Evolutionary conservation across 2,329 filamentous ascomycete species (phyloP).

Genomic region (Escovopsis sp.): DNA sequence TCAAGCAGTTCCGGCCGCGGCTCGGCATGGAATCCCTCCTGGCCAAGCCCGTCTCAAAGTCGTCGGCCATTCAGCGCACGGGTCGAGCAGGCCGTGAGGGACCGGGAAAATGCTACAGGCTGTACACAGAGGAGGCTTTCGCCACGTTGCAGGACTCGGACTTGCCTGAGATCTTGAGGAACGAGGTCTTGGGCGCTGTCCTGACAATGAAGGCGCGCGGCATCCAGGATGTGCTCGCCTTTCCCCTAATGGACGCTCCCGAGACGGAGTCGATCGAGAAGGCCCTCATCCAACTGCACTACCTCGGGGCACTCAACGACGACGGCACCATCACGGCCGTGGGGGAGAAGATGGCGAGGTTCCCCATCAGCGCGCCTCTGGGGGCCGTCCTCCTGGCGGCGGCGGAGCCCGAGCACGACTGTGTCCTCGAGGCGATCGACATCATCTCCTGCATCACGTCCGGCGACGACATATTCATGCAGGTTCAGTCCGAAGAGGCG

Average conservation of each 20-base stretch:
- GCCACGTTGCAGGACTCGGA: conserved; percentile 55
- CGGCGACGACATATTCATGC: conserved; percentile 48
- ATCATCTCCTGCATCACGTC: conserved; percentile 54
- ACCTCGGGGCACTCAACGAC: conserved; percentile 61
- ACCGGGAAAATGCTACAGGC: conserved; percentile 72
- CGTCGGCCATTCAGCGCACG: conserved; percentile 79
- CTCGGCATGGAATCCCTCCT: conserved; percentile 84
- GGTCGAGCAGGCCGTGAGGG: conserved; percentile 90
- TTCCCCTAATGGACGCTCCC: conserved; percentile 75
- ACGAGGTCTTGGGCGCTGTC: conserved; percentile 73
- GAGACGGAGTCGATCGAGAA: conserved; percentile 65
- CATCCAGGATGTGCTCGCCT: conserved; percentile 64
- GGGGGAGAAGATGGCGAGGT: conserved; percentile 63
- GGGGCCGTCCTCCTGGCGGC: conserved; percentile 75
- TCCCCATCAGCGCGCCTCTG: conserved; percentile 70
- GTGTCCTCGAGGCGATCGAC: conserved; percentile 72
- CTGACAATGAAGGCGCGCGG: conserved; percentile 90
- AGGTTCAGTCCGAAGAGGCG: conserved; percentile 42
- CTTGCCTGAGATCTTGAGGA: conserved; percentile 77
- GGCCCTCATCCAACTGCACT: conserved; percentile 64
- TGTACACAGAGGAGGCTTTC: conserved; percentile 76
- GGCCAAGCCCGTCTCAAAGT: conserved; percentile 81
- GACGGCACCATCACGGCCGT: conserved; percentile 57
- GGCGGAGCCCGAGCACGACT: conserved; percentile 52
- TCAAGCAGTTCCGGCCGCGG: conserved; percentile 76